These are phyloP conservation scores for Rhizopus stolonifer DNA, from an alignment of 371 early-diverging fungal genomes.

Conservation along the genomic window DNA sequence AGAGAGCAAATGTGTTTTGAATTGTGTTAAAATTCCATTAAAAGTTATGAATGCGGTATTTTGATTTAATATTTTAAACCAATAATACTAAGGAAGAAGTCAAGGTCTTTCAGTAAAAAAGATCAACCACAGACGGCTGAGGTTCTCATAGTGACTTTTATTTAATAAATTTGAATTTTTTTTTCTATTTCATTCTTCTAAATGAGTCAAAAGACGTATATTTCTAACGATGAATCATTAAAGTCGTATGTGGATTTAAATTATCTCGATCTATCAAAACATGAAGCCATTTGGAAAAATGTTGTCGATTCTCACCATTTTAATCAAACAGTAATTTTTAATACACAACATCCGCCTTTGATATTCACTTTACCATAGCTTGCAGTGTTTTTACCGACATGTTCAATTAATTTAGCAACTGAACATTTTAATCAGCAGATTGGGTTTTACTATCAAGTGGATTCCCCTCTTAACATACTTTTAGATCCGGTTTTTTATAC, in stretches of 20 bases:
- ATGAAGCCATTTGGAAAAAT: slow-evolving; percentile 24
- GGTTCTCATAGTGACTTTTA: not conserved
- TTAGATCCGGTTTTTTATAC: slow-evolving; percentile 33
- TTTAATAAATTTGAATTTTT: not conserved
- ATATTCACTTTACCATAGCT: slow-evolving; percentile 8
- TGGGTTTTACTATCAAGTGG: slow-evolving; percentile 36
- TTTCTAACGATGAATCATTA: slow-evolving; percentile 11
- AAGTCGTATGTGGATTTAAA: slow-evolving; percentile 24
- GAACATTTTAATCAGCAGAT: slow-evolving; percentile 16
- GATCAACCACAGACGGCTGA: too few relatives aligned
- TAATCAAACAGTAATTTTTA: slow-evolving; percentile 46
- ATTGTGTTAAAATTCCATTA: too few relatives aligned
- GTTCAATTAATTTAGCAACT: slow-evolving; percentile 24
- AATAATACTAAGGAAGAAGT: too few relatives aligned
- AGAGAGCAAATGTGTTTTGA: too few relatives aligned
- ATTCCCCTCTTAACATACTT: slow-evolving; percentile 31
- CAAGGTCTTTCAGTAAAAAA: too few relatives aligned
- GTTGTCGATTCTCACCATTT: slow-evolving; percentile 51
- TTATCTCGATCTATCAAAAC: slow-evolving; percentile 29
- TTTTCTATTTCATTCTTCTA: not conserved
- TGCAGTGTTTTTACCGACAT: slow-evolving; percentile 28
- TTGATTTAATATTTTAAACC: too few relatives aligned
- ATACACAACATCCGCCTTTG: not conserved
- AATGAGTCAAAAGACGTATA: slow-evolving; percentile 30
- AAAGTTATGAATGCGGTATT: too few relatives aligned